A percentile compares a stretch with the other conserved stretches of the same genome.
phyloP scores from a whole-genome alignment of 208 protist species.

The Trypanosoma boissoni region DNA sequence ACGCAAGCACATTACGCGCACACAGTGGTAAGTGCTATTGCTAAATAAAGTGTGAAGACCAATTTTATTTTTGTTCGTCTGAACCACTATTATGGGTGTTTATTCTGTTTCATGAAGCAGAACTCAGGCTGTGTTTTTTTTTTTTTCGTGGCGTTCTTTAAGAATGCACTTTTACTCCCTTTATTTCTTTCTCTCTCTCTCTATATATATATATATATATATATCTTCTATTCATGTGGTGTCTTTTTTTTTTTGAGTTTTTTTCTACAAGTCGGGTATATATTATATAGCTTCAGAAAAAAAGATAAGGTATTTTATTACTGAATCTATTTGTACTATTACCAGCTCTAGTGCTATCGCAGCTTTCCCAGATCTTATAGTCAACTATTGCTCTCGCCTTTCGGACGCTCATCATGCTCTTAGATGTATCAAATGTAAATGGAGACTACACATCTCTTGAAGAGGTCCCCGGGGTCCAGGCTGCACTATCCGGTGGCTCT shows the following conservation, averaged over 20 bases:
- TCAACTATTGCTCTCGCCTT: too few species aligned
- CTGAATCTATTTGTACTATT: too few species aligned
- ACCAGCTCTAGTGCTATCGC: too few species aligned
- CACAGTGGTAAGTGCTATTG: too few species aligned
- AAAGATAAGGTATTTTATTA: too few species aligned
- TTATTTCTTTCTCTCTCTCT: not conserved
- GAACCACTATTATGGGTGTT: not conserved
- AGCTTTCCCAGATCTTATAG: too few species aligned
- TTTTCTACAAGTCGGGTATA: too few species aligned
- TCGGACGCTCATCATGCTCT: constrained; percentile 7
- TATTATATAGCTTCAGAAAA: too few species aligned
- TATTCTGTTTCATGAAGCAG: constrained; percentile 1
- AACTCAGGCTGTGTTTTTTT: not conserved
- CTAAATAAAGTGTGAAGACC: too few species aligned
- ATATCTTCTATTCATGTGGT: not conserved
- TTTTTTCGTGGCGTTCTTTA: not conserved
- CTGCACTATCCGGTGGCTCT: not conserved
- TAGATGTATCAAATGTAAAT: constrained; percentile 25
- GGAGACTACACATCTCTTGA: constrained; percentile 26
- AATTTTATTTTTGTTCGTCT: constrained; percentile 11
- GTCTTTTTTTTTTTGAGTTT: too few species aligned
- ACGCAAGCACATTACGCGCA: not conserved
- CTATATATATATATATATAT: not conserved
- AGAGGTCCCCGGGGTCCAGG: constrained; percentile 9
- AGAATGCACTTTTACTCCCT: not conserved